Evolutionary conservation across 768 basidiomycete species (phyloP), one percentile per base, ranked within the genome.

Genomic region (Udeniomyces megalosporus): DNA sequence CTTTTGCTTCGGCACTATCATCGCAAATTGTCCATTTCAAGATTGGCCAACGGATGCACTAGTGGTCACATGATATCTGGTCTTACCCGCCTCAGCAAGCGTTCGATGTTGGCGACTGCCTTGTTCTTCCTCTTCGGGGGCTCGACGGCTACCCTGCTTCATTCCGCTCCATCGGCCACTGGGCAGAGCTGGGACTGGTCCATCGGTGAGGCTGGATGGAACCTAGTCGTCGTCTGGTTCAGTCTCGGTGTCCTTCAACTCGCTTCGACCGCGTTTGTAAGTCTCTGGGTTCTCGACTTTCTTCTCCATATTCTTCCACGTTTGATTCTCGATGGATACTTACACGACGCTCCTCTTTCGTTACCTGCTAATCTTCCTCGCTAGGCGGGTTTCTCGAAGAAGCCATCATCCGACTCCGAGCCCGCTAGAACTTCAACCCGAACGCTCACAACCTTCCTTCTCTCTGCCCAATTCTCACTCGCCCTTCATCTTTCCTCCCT

Each of bases 11-110:
- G n/a, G n/a, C n/a, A n/a, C n/a, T n/a, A n/a, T n/a, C n/a, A n/a
- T n/a, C n/a, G n/a, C n/a, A n/a, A n/a, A n/a, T n/a, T n/a, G n/a
- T n/a, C n/a, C n/a, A n/a, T n/a, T n/a, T n/a, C n/a, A n/a, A 42
- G 38, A 42, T 38, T 56, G 34, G 54, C 54, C 24, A 56, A 56
- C 42, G 54, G 54, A 6, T 56, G 54, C 54, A 56, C 54, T 2
- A 56, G 54, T 28, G 75, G 75, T 12, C 75, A 76, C 61, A 72
- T 76, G 64, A 71, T 76, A 4, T 71, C 72, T 56, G 75, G 75
- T 3, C 64, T 74, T 12, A 71, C 74, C 0, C 68, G 75, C 20
- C 67, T 74, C 28, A 73, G 73, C 20, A 68, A 66, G 22, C 69
- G 74, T 7, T 74, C 73, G 8, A 38, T 76, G 48, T 60, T 69